These are phyloP conservation scores for Fusarium sterilihyphosum DNA, from an alignment of 2,329 filamentous ascomycete species.

Conservation along the genomic window DNA sequence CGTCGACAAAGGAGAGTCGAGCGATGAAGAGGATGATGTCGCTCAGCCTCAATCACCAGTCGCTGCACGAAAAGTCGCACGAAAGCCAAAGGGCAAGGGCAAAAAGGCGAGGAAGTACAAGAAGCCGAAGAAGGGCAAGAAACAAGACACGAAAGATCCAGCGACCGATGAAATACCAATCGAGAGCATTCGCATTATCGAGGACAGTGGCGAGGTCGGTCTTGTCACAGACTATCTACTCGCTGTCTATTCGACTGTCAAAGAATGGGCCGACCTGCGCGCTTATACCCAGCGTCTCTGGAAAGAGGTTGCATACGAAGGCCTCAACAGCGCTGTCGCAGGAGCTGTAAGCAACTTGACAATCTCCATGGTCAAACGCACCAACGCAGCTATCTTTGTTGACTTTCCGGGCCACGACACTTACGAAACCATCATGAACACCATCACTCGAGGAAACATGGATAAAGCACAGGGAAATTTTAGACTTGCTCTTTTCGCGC, in stretches of 20 bases:
- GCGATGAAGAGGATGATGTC: conserved; percentile 9
- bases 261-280: conserved; percentile 53
- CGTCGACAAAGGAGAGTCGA: not conserved
- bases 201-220: conserved; percentile 45
- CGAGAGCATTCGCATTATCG: conserved; percentile 56
- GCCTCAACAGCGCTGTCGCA: conserved; percentile 58
- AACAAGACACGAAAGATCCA: conserved; percentile 27
- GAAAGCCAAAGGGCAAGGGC: conserved; percentile 3
- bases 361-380: conserved; percentile 53
- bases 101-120: conserved; percentile 17
- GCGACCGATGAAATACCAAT: conserved; percentile 52
- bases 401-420: conserved; percentile 58
- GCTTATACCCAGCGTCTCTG: conserved; percentile 53
- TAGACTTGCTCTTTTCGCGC: not conserved
- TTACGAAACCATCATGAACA: conserved; percentile 54
- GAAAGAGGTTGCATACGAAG: conserved; percentile 56
- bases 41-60: not conserved
- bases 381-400: conserved; percentile 51
- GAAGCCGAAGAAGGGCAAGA: conserved; percentile 31
- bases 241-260: conserved; percentile 52
- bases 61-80: not conserved
- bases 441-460: conserved; percentile 51
- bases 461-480: conserved; percentile 39
- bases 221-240: conserved; percentile 55
- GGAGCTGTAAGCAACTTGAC: conserved; percentile 54